These are phyloP conservation scores for Wickerhamomyces sydowiorum DNA, from an alignment of 805 yeast species.

Conservation along the genomic window DNA sequence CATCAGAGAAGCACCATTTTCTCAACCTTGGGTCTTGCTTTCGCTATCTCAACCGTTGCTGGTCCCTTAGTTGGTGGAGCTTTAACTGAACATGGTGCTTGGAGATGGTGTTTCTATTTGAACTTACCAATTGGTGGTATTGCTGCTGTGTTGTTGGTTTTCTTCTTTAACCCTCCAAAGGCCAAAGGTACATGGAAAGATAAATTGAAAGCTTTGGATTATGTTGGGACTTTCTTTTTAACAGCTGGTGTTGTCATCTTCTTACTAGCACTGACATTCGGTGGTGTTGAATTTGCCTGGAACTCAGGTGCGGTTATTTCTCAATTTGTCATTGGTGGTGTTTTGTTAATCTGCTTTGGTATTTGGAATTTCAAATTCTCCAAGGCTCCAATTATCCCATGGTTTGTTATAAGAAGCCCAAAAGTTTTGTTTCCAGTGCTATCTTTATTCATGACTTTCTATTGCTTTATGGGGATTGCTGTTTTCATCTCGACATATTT, in stretches of 20 bases:
- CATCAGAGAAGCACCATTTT: constrained; percentile 17
- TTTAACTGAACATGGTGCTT: constrained; percentile 48
- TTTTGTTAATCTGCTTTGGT: constrained; percentile 28
- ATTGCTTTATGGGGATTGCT: constrained; percentile 33
- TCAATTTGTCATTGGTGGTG: constrained; percentile 37
- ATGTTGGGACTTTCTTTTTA: constrained; percentile 39
- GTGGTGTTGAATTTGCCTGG: constrained; percentile 50
- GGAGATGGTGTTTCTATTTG: constrained; percentile 77
- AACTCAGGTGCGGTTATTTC: constrained; percentile 38
- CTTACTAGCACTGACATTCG: constrained; percentile 47
- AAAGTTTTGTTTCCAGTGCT: constrained; percentile 26
- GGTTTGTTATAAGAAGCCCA: constrained; percentile 31
- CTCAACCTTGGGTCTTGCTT: constrained; percentile 25
- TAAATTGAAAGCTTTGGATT: constrained; percentile 41
- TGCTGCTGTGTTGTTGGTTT: constrained; percentile 31
- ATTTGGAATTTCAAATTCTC: constrained; percentile 36
- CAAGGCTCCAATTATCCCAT: constrained; percentile 39
- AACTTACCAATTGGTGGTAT: constrained; percentile 63
- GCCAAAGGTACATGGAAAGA: constrained; percentile 32
- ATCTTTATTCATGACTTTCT: constrained; percentile 30
- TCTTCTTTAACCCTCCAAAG: constrained; percentile 42
- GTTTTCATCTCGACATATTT: constrained; percentile 36
- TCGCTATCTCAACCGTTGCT: constrained; percentile 43
- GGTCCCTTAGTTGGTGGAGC: constrained; percentile 71
- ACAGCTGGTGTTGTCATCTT: constrained; percentile 39